These are phyloP conservation scores for Zymoseptoria ardabiliae DNA, from an alignment of 2,329 filamentous ascomycete genomes.

Conservation along the genomic window DNA sequence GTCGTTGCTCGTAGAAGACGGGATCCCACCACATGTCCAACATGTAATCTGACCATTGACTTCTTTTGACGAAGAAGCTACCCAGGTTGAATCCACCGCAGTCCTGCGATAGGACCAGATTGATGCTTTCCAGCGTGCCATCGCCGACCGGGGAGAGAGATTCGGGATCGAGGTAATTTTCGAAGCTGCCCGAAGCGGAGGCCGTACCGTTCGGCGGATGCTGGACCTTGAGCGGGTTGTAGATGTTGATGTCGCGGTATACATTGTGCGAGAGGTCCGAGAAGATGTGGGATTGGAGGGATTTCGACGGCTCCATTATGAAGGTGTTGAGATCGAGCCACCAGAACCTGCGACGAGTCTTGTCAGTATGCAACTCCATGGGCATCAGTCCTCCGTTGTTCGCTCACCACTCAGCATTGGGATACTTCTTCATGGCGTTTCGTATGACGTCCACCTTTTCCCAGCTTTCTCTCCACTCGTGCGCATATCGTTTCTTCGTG, in stretches of 20 bases:
- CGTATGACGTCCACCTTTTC: conserved; percentile 95
- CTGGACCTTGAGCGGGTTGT: conserved; percentile 88
- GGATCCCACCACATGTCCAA: conserved; percentile 99
- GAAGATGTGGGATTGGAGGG: conserved; percentile 86
- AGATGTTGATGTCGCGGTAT: conserved; percentile 93
- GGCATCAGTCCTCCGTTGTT: background rate
- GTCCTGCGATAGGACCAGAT: conserved; percentile 85
- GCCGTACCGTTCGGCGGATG: conserved; percentile 59
- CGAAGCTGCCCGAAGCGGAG: conserved; percentile 33
- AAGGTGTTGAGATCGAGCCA: conserved; percentile 97
- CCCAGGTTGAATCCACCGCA: conserved; percentile 94
- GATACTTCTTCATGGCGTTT: conserved; percentile 84
- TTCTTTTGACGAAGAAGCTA: conserved; percentile 84
- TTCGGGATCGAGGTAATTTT: conserved; percentile 63
- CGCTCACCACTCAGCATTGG: conserved; percentile 85
- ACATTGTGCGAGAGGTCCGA: conserved; percentile 64
- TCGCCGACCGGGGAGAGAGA: conserved; percentile 70
- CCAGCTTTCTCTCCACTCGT: conserved; percentile 99
- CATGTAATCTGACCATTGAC: conserved; percentile 81
- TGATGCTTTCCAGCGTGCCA: conserved; percentile 67
- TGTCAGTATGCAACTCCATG: conserved; percentile 7
- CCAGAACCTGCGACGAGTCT: conserved; percentile 68
- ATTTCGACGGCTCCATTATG: conserved; percentile 92
- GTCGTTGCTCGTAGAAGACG: conserved; percentile 92
- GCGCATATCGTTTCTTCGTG: conserved; percentile 95